These are phyloP conservation scores for Penicillium bialowiezense DNA, from an alignment of 495 filamentous ascomycete genomes.

Conservation along the genomic window DNA sequence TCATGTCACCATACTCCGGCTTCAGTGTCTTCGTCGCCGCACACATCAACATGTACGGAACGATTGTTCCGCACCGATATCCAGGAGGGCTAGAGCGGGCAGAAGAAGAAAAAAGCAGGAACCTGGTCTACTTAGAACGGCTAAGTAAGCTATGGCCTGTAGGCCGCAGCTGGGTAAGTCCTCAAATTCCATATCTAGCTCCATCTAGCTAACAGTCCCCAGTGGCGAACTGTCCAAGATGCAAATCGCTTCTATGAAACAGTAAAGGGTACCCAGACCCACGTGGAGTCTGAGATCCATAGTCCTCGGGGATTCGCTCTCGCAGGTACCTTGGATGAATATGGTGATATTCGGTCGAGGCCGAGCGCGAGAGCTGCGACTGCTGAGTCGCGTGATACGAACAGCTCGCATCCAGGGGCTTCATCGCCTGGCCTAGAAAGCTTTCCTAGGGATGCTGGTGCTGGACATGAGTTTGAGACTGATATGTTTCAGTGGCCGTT, in stretches of 20 bases:
- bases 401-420: neutral
- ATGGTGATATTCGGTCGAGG: conserved; percentile 43
- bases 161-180: conserved; percentile 38
- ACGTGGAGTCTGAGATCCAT: conserved; percentile 21
- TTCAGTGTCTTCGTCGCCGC: conserved; percentile 46
- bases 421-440: conserved; percentile 6
- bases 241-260: conserved; percentile 42
- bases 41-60: conserved; percentile 48
- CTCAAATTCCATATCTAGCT: neutral
- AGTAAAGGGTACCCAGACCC: conserved; percentile 28
- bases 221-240: conserved; percentile 45
- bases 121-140: conserved; percentile 38
- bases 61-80: conserved; percentile 35
- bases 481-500: conserved; percentile 49
- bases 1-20: conserved; percentile 44
- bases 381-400: conserved; percentile 6
- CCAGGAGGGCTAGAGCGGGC: conserved; percentile 38
- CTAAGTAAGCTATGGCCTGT: conserved; percentile 41
- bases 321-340: conserved; percentile 40
- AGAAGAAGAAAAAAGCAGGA: conserved; percentile 34
- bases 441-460: conserved; percentile 6
- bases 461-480: conserved; percentile 29
- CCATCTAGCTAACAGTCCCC: neutral
- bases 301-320: conserved; percentile 32
- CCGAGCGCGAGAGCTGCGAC: conserved; percentile 15